phyloP scores from a whole-genome alignment of 1,284 basidiomycete species.

The Tilletia walkeri region DNA sequence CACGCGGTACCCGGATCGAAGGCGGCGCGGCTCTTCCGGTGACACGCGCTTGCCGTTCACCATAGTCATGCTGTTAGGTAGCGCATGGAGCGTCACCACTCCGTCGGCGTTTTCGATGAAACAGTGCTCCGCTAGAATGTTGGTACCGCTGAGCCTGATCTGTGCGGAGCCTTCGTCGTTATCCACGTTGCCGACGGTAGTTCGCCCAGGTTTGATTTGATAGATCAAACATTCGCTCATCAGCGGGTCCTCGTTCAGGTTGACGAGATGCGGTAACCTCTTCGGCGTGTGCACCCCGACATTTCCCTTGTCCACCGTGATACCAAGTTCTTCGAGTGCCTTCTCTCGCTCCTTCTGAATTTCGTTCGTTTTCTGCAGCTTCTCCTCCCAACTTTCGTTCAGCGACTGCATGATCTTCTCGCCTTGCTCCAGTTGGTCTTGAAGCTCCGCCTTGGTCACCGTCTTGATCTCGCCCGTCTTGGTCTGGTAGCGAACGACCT shows the following conservation, averaged over 20 bases:
- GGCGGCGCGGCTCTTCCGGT: constrained; percentile 49
- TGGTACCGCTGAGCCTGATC: constrained; percentile 88
- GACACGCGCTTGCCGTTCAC: constrained; percentile 70
- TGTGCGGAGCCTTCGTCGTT: constrained; percentile 22
- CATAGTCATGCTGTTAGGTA: constrained; percentile 80
- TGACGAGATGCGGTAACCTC: constrained; percentile 60
- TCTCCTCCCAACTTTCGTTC: constrained; percentile 98
- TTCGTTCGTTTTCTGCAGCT: constrained; percentile 84
- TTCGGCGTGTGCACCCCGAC: constrained; percentile 98
- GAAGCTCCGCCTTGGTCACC: constrained; percentile 91
- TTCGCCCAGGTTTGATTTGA: constrained; percentile 84
- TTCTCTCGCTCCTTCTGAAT: constrained; percentile 95
- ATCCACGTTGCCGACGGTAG: constrained; percentile 61
- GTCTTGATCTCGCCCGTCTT: constrained; percentile 91
- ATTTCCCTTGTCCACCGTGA: constrained; percentile 92
- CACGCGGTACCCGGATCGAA: constrained; percentile 89
- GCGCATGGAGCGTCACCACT: constrained; percentile 75
- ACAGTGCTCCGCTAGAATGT: constrained; percentile 89
- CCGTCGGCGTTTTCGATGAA: constrained; percentile 87
- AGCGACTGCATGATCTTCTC: constrained; percentile 95
- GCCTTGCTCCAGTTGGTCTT: constrained; percentile 92
- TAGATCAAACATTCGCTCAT: constrained; percentile 63
- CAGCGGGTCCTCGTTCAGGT: constrained; percentile 57
- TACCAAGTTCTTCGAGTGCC: constrained; percentile 93
- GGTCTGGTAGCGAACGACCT: constrained; percentile 90